Evolutionary conservation across 2,329 filamentous ascomycete genomes (phyloP).

Genomic region (Chlorencoelia australis): DNA sequence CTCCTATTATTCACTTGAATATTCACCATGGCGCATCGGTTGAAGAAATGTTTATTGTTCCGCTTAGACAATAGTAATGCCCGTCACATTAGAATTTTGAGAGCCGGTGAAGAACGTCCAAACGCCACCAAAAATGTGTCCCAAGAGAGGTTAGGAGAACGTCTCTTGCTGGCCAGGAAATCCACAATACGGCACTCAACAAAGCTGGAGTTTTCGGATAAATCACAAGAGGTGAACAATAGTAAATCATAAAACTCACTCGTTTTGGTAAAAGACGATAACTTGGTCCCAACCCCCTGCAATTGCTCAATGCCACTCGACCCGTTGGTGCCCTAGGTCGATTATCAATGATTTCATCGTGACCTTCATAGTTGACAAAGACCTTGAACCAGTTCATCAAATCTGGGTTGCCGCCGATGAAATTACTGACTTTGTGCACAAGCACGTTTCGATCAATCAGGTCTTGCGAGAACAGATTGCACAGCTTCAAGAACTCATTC

Average conservation of each 20-base stretch:
- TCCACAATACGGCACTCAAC: too few species aligned
- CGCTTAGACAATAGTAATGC: too few species aligned
- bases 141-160: too few species aligned
- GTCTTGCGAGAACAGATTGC: conserved; percentile 89
- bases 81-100: too few species aligned
- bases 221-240: too few species aligned
- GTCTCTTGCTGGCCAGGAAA: too few species aligned
- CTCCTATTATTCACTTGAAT: too few species aligned
- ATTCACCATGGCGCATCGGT: too few species aligned
- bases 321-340: conserved; percentile 65
- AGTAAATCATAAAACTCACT: conserved; percentile 38
- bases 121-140: too few species aligned
- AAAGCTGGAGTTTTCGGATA: too few species aligned
- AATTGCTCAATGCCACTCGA: conserved; percentile 88
- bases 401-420: conserved; percentile 81
- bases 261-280: conserved; percentile 86
- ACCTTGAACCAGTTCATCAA: conserved; percentile 81
- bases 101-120: too few species aligned
- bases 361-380: conserved; percentile 69
- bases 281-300: conserved; percentile 88
- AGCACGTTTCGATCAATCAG: conserved; percentile 80
- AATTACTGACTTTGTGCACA: conserved; percentile 71
- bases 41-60: too few species aligned
- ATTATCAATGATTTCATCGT: conserved; percentile 72
- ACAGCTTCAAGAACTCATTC: conserved; percentile 93